Base-by-base conservation (phyloP, 129 eudicot species). In the Tagetes patula region DNA sequence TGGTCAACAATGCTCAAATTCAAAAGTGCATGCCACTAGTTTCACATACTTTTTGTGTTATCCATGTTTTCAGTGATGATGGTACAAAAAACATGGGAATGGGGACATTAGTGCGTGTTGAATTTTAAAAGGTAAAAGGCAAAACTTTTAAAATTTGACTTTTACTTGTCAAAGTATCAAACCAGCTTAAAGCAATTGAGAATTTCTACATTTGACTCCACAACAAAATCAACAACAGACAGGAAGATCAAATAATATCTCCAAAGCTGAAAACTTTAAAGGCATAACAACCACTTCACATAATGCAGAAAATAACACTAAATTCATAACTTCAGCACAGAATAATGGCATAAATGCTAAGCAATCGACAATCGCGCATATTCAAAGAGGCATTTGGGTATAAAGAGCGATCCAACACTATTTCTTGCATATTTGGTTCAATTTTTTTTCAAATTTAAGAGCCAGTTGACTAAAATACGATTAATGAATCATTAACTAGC, bases 391-490 rank as follows among this genome's bases (percentile, higher is more conserved):
- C 65, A 33, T 59, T 59, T 59, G 41, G 65, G 65, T 3, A 34
- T 59, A 10, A 12, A 61, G 67, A 36, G 37, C 45, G 36, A 11
- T 36, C 45, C 45, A 61, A 61, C 45, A 12, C 31, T 61, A 2
- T 70, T 71, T 54, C 27, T 61, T 58, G 53, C 36, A 45, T 55
- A 27, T 52, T 71, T 53, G 48, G 45, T 40, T 63, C 71, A 62
- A 20, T 70, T 71, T 34, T 67, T 45, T 52, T 70, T 49, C 72
- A 63, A 58, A 56, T 59, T 77, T 74, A 59, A 67, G 1, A 58
- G 27, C 27, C 61, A 77, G 30, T 59, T 48, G 64, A 77, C 81
- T 50, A 77, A 77, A 69, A 69, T 60, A 70, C 63, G 70, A 70
- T 12, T 60, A 20, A 60, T 31, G 34, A 77, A 69, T 76, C 71